phyloP scores from a whole-genome alignment of 2,329 filamentous ascomycete genomes.

The Elsinoe ampelina region DNA sequence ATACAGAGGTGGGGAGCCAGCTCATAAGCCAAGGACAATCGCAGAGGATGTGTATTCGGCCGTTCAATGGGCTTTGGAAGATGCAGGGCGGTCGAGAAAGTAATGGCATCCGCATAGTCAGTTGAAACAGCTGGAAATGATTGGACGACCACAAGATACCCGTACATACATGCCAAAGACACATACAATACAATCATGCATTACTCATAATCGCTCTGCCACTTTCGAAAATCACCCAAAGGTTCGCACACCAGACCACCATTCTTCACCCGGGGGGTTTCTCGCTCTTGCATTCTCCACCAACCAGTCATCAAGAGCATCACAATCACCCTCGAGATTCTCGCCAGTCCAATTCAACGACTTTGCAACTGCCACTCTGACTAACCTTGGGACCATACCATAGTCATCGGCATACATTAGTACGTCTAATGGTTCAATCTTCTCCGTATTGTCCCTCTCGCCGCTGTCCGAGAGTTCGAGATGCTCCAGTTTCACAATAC shows the following conservation, averaged over 20 bases:
- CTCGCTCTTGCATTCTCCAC: constrained; percentile 30
- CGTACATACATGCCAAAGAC: neutral
- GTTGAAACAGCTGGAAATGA: neutral
- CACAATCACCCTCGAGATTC: constrained; percentile 27
- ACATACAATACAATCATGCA: neutral
- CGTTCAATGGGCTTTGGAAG: constrained; percentile 64
- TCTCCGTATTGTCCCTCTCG: constrained; percentile 8
- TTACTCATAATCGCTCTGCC: neutral
- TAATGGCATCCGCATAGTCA: neutral
- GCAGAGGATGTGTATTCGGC: constrained; percentile 68
- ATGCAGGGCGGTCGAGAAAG: constrained; percentile 32
- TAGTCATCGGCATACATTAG: constrained; percentile 32
- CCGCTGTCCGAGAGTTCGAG: constrained; percentile 8
- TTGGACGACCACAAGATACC: neutral
- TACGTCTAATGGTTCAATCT: neutral
- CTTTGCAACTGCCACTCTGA: constrained; percentile 30
- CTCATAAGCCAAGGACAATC: constrained; percentile 53
- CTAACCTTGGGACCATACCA: constrained; percentile 30
- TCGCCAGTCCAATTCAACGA: constrained; percentile 32
- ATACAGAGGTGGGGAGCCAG: constrained; percentile 51
- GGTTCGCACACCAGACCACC: too few relatives aligned
- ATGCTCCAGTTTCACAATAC: constrained; percentile 25
- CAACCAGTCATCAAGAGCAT: constrained; percentile 32
- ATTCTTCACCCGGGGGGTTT: neutral
- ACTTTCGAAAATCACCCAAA: neutral